Evolutionary conservation across 768 basidiomycete genomes (phyloP).

Genomic region (Candolleomyces aberdarensis): DNA sequence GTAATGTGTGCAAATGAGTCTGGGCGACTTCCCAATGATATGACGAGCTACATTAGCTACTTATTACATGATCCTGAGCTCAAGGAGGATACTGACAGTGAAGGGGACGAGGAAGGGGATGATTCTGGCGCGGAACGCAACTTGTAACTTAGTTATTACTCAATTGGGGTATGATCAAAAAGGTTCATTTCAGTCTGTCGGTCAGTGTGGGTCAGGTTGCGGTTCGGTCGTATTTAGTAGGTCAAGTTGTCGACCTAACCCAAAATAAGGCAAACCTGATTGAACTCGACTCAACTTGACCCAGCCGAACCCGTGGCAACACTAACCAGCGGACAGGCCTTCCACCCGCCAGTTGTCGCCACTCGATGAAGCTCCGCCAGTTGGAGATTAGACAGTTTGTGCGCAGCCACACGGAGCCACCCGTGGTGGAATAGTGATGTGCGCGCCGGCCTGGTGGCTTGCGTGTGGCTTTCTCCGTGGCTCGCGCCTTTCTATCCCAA

Average conservation of each 20-base stretch:
- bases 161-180: background rate
- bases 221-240: background rate
- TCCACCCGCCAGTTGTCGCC: too few relatives aligned
- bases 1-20: background rate
- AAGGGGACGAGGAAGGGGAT: background rate
- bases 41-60: background rate
- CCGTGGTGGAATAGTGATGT: too few relatives aligned
- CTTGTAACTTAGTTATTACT: background rate
- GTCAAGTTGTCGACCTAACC: background rate
- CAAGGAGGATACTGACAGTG: background rate
- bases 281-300: background rate
- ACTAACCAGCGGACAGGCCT: too few relatives aligned
- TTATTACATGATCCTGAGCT: background rate
- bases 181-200: background rate
- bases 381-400: too few relatives aligned
- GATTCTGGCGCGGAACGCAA: background rate
- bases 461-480: too few relatives aligned
- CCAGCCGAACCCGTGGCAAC: background rate
- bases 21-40: background rate
- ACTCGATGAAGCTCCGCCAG: too few relatives aligned
- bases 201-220: background rate
- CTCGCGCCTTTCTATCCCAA: too few relatives aligned
- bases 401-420: too few relatives aligned
- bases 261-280: background rate
- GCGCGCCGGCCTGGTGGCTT: too few relatives aligned